Percentiles rank a stretch among this genome's conserved stretches.
Evolutionary conservation across 257 asterid genomes (phyloP).

Genomic region (Haberlea rhodopensis): DNA sequence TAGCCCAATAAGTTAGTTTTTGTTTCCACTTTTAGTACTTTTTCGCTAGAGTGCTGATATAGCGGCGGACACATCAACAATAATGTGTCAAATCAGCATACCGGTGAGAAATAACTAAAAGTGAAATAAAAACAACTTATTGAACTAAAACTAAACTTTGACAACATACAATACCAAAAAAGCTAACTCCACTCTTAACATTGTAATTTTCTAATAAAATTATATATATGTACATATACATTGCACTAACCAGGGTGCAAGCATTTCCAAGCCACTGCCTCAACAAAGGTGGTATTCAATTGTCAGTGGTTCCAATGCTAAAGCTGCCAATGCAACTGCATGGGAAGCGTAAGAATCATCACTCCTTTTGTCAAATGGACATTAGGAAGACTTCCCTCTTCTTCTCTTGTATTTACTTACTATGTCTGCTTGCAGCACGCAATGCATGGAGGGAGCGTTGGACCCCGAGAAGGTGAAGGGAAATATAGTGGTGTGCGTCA

Average conservation of each 20-base stretch:
- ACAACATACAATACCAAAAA: too few relatives aligned
- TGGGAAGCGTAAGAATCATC: conserved; percentile 32
- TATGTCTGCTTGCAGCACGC: background rate
- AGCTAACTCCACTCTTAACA: too few relatives aligned
- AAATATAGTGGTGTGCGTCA: conserved; percentile 21
- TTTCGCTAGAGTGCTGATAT: background rate
- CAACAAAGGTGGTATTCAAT: conserved; percentile 21
- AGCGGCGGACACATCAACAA: too few relatives aligned
- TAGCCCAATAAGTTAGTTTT: too few relatives aligned
- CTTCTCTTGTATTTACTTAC: background rate
- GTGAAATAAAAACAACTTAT: too few relatives aligned
- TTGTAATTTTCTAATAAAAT: too few relatives aligned
- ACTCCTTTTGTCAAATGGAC: too few relatives aligned
- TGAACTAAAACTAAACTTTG: too few relatives aligned
- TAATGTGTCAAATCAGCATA: too few relatives aligned
- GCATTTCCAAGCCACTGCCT: conserved; percentile 9
- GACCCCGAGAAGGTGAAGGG: conserved; percentile 28
- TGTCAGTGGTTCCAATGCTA: conserved; percentile 22
- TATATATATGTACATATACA: background rate
- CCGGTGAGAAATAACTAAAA: too few relatives aligned
- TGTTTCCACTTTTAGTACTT: background rate
- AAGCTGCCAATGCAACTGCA: conserved; percentile 19
- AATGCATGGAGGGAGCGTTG: conserved; percentile 3
- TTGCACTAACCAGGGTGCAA: conserved; percentile 8
- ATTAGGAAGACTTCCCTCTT: too few relatives aligned